Base-by-base conservation (phyloP, 306 rosid species). In the Glycine latifolia region DNA sequence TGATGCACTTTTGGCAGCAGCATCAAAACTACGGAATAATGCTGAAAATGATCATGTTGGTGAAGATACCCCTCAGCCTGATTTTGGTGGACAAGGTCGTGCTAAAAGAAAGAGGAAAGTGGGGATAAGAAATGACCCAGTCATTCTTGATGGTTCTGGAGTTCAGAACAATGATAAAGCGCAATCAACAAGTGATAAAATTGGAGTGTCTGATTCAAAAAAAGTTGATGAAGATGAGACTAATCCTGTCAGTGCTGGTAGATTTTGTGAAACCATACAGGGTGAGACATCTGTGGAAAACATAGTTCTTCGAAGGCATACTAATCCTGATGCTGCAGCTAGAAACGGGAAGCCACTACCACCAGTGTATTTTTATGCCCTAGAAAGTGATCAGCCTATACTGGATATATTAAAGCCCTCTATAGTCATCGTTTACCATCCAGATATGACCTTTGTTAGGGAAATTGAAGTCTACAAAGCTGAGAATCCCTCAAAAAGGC, bases 361-460 rank as follows among this genome's bases (percentile, higher is more conserved):
- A 41, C 93, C 91, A 0, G 89, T 93, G 83, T 91, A 93, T 59
- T 91, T 95, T 87, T 86, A 89, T 93, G 97, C 94, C 76, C 85
- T 91, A 54, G 98, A 95, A 90, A 93, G 97, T 86, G 95, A 93
- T 82, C 97, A 89, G 63, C 96, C 97, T 10, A 86, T 91, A 76
- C 93, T 95, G 53, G 98, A 93, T 84, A 84, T 86, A 78, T 88
- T 93, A 87, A 91, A 89, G 82, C 99, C 99, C 54, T 89, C 97
- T 75, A 62, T 79, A 31, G 79, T 95, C 81, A 81, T 95, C 81
- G 97, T 93, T 60, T 95, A 95, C 91, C 97, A 95, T 89, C 99
- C 99, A 66, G 97, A 95, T 71, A 82, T 93, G 91, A 84, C 94
- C 65, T 93, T 95, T 88, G 99, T 95, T 65, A 86, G 99, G 85